Evolutionary conservation across 2,329 filamentous ascomycete genomes (phyloP), one percentile per base, ranked within the genome.

Genomic region (Fusarium robinianum): DNA sequence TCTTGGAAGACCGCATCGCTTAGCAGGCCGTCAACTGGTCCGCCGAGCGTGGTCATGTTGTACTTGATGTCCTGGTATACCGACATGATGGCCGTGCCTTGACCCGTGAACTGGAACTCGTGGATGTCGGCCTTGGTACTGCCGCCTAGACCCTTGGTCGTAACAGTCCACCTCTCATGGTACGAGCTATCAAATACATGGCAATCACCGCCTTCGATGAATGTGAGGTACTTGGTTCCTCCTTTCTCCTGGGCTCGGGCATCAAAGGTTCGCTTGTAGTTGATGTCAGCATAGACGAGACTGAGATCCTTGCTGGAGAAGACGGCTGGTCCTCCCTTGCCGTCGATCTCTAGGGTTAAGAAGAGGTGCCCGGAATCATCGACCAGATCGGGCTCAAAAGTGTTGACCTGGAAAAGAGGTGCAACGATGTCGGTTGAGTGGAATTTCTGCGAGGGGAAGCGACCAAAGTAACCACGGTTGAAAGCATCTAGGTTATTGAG

Each of bases 1-100:
- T 58, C 55, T 31, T 58, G 55, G 8, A 58, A 58, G 21, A 58
- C 38, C 6, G 49, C 58, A 40, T 58, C 55, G 19, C 41, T 59
- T 22, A 58, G 24, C 46, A 56, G 54, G 6, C 52, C 49, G 29
- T 58, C 49, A n/a, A 54, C 31, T 9, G 47, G 53, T 8, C 49
- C 55, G 8, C 55, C 55, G 8, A 58, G 12, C 25, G 21, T 29
- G 8, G 55, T 55, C 40, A 58, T 29, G 32, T 58, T 57, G 44
- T 47, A 57, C 21, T 56, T 54, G 44, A 58, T 39, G 32, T 58
- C 55, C 31, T 58, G 55, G 8, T 52, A 56, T 9, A 52, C 55
- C 21, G 55, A 57, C 36, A 58, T 52, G 25, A 58, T 43, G 30
- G 43, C 55, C n/a, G 46, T 55, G 5, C 34, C 46, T 12, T 53